Base-by-base conservation (phyloP, 2,329 filamentous ascomycete genomes). In the Epichloe hybrida region DNA sequence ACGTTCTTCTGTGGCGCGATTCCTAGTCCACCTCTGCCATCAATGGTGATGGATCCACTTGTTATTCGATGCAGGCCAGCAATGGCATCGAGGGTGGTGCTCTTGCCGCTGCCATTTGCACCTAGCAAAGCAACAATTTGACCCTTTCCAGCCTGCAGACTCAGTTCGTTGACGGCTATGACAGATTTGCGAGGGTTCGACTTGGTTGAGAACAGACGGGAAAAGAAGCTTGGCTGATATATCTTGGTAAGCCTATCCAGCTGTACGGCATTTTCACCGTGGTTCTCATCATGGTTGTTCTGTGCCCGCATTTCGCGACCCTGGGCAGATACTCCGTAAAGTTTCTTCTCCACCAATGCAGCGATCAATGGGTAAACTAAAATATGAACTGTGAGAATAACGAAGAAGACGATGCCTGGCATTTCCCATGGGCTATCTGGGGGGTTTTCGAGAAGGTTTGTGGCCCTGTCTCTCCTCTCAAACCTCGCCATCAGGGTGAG, bases 1-100 rank as follows among this genome's bases (percentile, higher is more conserved):
- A 96, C 90, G 59, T 96, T 96, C 72, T 91, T 90, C 64, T 96
- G 90, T 0, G 90, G 90, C 51, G 88, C 91, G 41, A 95, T 82
- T 13, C 90, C 90, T 20, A 96, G 75, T 0, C 87, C 88, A 9
- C 86, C 86, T 9, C 80, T 83, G 1, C 83, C 83, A 56, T 90
- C 83, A 44, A 95, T 83, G 23, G 78, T 79, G 56, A 96, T 93
- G 3, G 75, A 74, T 3, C 90, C 90, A 52, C 77, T 80, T 0
- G 86, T 88, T 21, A 91, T 74, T 43, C 79, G 85, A 58, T 84
- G 88, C 48, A 91, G 76, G 3, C 90, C 90, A 11, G 88, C 86
- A 56, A 96, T 90, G 5, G 86, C 84, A 61, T 95, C 88, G 4
- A 96, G 74, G 0, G 89, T 95, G 0, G 90, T 95, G 50, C 83